These are phyloP conservation scores for Leptographium procerum DNA, from an alignment of 2,329 filamentous ascomycete species.

Conservation along the genomic window DNA sequence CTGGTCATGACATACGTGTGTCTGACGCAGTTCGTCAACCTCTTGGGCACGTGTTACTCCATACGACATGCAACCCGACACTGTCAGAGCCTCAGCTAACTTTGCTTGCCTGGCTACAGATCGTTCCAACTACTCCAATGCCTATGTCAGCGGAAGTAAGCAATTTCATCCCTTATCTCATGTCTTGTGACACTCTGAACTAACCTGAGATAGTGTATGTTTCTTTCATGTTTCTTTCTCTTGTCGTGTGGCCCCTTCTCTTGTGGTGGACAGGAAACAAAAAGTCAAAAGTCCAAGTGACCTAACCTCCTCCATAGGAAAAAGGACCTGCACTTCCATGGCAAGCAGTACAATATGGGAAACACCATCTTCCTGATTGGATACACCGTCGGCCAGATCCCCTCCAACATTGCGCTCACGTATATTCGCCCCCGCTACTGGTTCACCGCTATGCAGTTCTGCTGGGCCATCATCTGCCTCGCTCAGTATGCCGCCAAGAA, in stretches of 20 bases:
- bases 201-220: not conserved
- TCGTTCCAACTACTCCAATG: constrained; percentile 4
- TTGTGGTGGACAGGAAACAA: too few species aligned
- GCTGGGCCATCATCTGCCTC: constrained; percentile 3
- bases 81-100: not conserved
- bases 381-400: constrained; percentile 52
- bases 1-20: constrained; percentile 54
- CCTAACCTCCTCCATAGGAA: not conserved
- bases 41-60: constrained; percentile 12
- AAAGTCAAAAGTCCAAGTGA: too few species aligned
- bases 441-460: not conserved
- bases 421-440: constrained; percentile 1
- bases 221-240: not conserved
- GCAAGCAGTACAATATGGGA: constrained; percentile 3
- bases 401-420: constrained; percentile 35
- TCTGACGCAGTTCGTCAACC: constrained; percentile 42
- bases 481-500: not conserved
- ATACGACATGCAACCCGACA: not conserved
- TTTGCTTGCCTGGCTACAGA: not conserved
- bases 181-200: not conserved
- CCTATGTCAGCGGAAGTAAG: constrained; percentile 2
- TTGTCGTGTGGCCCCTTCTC: not conserved
- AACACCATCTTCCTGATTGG: not conserved
- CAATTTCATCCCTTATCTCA: not conserved
- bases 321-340: constrained; percentile 3